phyloP scores from a whole-genome alignment of 306 rosid species.

The Cucumis cinereus region DNA sequence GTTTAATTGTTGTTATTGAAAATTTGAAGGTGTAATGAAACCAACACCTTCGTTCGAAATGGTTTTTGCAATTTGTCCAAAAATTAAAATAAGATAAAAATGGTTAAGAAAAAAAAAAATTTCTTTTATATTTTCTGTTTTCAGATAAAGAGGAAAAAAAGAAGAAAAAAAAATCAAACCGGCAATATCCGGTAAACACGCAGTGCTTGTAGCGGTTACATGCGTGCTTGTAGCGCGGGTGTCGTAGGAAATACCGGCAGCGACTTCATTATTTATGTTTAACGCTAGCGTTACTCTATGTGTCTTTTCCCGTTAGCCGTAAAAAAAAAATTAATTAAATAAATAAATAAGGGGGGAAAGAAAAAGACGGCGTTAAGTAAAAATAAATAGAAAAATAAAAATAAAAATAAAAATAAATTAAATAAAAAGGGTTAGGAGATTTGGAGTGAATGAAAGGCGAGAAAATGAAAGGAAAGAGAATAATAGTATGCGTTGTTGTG shows the following conservation, averaged over 20 bases:
- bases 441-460: constrained; percentile 25
- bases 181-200: constrained; percentile 63
- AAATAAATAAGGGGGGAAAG: not conserved
- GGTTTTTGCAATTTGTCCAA: too few species aligned
- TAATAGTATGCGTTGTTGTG: constrained; percentile 23
- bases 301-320: constrained; percentile 23
- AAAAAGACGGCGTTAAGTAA: not conserved
- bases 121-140: too few species aligned
- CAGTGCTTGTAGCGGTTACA: constrained; percentile 21
- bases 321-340: not conserved
- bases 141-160: too few species aligned
- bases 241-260: constrained; percentile 52
- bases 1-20: too few species aligned
- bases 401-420: too few species aligned
- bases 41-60: too few species aligned
- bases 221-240: constrained; percentile 31
- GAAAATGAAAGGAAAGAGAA: constrained; percentile 6
- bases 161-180: constrained; percentile 11
- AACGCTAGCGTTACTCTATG: constrained; percentile 12
- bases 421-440: not conserved
- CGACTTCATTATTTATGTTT: constrained; percentile 13
- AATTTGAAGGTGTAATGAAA: too few species aligned
- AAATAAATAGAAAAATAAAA: not conserved
- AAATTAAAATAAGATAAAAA: too few species aligned
- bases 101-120: too few species aligned